phyloP scores from a whole-genome alignment of 2,329 filamentous ascomycete species.

The Helminthosporium solani region DNA sequence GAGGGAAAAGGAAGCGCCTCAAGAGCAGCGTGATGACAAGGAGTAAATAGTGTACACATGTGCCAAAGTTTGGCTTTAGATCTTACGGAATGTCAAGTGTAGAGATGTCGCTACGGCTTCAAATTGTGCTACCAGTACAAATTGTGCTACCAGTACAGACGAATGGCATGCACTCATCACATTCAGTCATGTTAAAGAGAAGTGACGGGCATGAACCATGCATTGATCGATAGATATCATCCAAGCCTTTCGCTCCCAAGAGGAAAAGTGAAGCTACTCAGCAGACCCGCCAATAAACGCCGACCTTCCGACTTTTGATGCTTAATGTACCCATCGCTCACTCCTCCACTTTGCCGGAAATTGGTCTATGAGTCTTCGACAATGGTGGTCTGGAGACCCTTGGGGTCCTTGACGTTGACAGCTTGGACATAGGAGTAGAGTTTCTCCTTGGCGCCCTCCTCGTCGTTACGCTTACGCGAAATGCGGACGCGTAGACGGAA shows the following conservation, averaged over 20 bases:
- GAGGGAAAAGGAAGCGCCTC: slow-evolving; percentile 27
- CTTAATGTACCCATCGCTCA: slow-evolving; percentile 19
- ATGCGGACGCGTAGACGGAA: slow-evolving; percentile 98
- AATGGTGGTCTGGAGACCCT: slow-evolving; percentile 90
- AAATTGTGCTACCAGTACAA: no score
- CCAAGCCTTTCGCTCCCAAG: slow-evolving; percentile 33
- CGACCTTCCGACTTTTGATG: slow-evolving; percentile 31
- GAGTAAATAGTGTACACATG: neutral
- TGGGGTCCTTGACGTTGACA: slow-evolving; percentile 98
- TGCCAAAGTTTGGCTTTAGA: no score
- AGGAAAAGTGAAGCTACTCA: slow-evolving; percentile 31
- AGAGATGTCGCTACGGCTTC: no score
- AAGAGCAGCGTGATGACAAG: neutral
- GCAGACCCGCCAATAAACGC: slow-evolving; percentile 37
- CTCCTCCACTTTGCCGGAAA: neutral
- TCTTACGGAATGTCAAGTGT: neutral
- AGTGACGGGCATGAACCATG: slow-evolving; percentile 36
- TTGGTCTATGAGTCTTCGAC: slow-evolving; percentile 65
- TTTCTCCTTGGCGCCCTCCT: slow-evolving; percentile 99
- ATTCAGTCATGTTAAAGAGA: neutral
- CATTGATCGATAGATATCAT: slow-evolving; percentile 35
- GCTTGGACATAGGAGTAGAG: slow-evolving; percentile 99
- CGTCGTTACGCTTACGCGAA: slow-evolving; percentile 99
- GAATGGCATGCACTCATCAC: neutral
- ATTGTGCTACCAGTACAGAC: neutral